These are phyloP conservation scores for Trematosphaeria pertusa DNA, from an alignment of 2,329 filamentous ascomycete genomes.

Conservation along the genomic window DNA sequence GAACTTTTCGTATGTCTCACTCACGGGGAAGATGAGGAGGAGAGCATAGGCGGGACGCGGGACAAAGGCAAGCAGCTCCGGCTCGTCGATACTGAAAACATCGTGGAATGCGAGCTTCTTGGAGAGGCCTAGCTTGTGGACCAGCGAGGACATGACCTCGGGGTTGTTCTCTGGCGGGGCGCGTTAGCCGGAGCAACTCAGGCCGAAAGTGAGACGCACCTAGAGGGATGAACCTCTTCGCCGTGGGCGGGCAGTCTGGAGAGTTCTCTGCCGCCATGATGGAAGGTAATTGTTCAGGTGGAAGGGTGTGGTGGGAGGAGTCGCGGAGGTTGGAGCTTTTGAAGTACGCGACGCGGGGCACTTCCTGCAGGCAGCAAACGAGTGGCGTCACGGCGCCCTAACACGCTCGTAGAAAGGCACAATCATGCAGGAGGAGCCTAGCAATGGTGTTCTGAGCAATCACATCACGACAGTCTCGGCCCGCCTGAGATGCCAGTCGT, in stretches of 20 bases:
- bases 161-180: conserved; percentile 74
- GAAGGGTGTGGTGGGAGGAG: background rate
- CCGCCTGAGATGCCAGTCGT: no score
- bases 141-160: conserved; percentile 84
- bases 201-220: conserved; percentile 27
- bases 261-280: conserved; percentile 39
- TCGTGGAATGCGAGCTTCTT: conserved; percentile 81
- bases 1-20: conserved; percentile 76
- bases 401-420: background rate
- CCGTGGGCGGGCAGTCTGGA: conserved; percentile 38
- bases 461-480: no score
- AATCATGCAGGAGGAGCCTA: no score
- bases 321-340: conserved; percentile 6
- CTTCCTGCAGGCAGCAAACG: conserved; percentile 4
- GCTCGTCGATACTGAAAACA: conserved; percentile 88
- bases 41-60: conserved; percentile 88
- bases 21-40: conserved; percentile 90
- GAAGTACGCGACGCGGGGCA: conserved; percentile 23
- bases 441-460: no score
- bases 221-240: conserved; percentile 48
- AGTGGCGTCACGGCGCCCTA: background rate
- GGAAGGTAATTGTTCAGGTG: conserved; percentile 11
- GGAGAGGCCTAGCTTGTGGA: conserved; percentile 87
- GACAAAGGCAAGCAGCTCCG: conserved; percentile 82
- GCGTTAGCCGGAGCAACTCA: conserved; percentile 18